Evolutionary conservation across 2,329 filamentous ascomycete genomes (phyloP), one percentile per base, ranked within the genome.

Genomic region (Cadophora malorum): DNA sequence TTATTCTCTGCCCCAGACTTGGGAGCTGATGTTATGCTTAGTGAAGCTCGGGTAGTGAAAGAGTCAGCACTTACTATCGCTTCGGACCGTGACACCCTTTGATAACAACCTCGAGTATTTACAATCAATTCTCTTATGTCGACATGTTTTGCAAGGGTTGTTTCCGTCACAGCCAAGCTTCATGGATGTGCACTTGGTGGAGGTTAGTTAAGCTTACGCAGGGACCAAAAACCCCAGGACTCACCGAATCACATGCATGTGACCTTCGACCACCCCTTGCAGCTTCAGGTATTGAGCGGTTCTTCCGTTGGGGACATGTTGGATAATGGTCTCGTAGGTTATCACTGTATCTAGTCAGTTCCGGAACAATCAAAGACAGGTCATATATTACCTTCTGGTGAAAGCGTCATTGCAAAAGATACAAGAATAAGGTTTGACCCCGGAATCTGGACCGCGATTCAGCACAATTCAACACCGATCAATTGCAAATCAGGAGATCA

Each of bases 191-290:
- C 81, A 83, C 81, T 83, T 45, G 38, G 19, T 4, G 14, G 56
- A 50, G 21, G 25, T 56, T 23, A 67, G 67, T 69, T 45, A 67
- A 56, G 8, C 14, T n/a, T 31, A 12, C 41, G 31, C 8, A 49
- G 33, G n/a, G 23, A 45, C 6, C n/a, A 56, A 31, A 33, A 6
- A n/a, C n/a, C 19, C 16, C n/a, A 28, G 61, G 23, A 76, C 78
- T 73, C 74, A 80, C 81, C 41, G 81, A 81, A 77, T 82, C 79
- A 72, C 81, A 83, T 4, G 81, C 81, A 80, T 83, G 81, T 62
- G 80, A 80, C 41, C 81, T 74, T 70, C 81, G 77, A 55, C 81
- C 81, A 73, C 81, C 78, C 70, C 82, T 79, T 10, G 81, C 80
- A 0, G 81, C 81, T 69, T 81, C 80, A 19, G 81, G 81, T 53